Conservation (phyloP, 163 green algal genomes). For the Volvox carteri region DNA sequence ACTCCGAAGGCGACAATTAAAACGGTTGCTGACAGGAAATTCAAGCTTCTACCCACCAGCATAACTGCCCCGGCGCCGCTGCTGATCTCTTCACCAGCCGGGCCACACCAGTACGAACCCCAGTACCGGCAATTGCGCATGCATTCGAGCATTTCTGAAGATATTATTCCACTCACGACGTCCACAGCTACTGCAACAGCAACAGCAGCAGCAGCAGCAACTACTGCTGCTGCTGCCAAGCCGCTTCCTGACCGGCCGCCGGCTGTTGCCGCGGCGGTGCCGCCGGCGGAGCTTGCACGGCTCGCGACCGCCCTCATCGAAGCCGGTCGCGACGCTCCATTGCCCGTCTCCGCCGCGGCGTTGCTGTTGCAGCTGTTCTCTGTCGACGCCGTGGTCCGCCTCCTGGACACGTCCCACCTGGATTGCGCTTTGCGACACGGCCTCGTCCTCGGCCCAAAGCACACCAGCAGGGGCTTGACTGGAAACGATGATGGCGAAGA, state of each 20-base stretch:
- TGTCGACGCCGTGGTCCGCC: not conserved
- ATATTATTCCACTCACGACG: no score
- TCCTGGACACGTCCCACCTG: not conserved
- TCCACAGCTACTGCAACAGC: not conserved
- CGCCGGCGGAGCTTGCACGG: not conserved
- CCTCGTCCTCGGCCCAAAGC: not conserved
- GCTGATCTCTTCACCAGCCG: not conserved
- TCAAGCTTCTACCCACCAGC: not conserved
- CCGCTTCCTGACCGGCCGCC: not conserved
- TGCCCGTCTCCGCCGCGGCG: not conserved
- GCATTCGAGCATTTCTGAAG: not conserved
- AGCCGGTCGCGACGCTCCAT: not conserved
- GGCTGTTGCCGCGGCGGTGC: not conserved
- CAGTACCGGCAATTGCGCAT: not conserved
- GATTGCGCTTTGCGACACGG: not conserved
- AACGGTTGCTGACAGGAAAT: no score
- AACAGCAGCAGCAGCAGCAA: not conserved
- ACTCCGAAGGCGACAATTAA: no score
- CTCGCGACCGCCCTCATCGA: slow-evolving; percentile 14
- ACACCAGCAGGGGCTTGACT: no score
- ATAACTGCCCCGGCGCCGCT: not conserved
- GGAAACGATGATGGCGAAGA: no score
- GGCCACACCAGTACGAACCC: not conserved
- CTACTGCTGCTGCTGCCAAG: not conserved
- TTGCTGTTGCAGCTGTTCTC: slow-evolving; percentile 28